Evolutionary conservation across 805 yeast species (phyloP), one percentile per base, ranked within the genome.

Genomic region (Candida wancherniae): DNA sequence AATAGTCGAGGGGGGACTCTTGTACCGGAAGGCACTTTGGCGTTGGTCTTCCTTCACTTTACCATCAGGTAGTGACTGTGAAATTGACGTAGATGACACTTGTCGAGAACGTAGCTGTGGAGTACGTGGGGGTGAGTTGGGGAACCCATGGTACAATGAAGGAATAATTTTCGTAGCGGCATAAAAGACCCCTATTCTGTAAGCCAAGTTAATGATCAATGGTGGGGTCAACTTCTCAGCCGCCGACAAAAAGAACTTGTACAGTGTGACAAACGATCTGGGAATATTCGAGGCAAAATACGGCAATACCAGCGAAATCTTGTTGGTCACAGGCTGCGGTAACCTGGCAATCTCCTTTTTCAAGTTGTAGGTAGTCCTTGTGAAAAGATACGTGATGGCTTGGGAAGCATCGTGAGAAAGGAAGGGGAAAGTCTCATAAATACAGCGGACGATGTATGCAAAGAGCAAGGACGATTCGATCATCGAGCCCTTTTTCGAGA

Each of bases 141-240:
- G 51, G 4, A 60, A 52, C 17, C 52, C 59, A 33, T 60, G 67
- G 39, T 71, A 77, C 36, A 84, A 59, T 8, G 80, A 77, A 2
- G 98, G 98, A 13, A 92, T 85, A 39, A 92, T 87, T 51, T 94
- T 81, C 10, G 97, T 84, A 2, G 97, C 96, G 2, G 95, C 86
- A 52, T 78, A 79, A 48, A 90, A 86, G 8, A 88, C 95, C 4
- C 84, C 71, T 13, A 90, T 77, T 47, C 98, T 72, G 51, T 84
- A 90, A 2, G 87, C 84, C 47, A 92, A 63, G 45, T 87, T 87
- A 15, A 87, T 68, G 16, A 85, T 61, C 15, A 92, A 79, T 5
- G 95, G 84, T 6, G 94, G 76, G 0, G 95, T 81, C 32, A 87
- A 63, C 18, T 88, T 83, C 31, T 62, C 64, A 22, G 67, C 57